Conservation (phyloP, 768 basidiomycete genomes). For the Lentinus brumalis region DNA sequence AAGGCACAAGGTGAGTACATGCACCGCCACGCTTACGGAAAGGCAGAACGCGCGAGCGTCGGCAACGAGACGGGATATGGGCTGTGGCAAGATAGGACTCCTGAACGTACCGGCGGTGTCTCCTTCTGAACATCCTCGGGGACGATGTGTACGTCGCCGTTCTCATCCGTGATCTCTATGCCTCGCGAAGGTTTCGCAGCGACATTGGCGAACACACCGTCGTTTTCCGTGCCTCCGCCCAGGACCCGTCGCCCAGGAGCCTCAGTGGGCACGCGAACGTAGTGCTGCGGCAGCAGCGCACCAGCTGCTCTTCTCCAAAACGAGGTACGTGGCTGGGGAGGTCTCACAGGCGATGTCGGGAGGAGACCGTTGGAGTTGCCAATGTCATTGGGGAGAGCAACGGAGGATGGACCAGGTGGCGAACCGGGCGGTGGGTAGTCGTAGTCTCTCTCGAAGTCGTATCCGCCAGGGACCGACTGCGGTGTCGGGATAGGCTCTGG, state of each 20-base stretch:
- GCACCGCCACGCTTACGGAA: not conserved
- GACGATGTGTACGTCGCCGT: conserved; percentile 61
- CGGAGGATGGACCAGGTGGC: conserved; percentile 60
- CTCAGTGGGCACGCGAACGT: conserved; percentile 51
- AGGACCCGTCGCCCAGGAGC: conserved; percentile 29
- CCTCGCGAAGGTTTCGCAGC: conserved; percentile 76
- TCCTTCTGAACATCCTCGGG: conserved; percentile 85
- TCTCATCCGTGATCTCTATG: conserved; percentile 46
- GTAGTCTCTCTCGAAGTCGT: conserved; percentile 82
- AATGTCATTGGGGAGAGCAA: conserved; percentile 63
- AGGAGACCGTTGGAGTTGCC: conserved; percentile 75
- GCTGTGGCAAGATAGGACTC: not conserved
- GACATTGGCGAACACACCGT: conserved; percentile 95
- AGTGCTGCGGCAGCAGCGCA: conserved; percentile 66
- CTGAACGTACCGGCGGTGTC: conserved; percentile 74
- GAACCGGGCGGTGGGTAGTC: conserved; percentile 76
- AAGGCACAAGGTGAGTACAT: not conserved
- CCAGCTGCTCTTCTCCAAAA: conserved; percentile 63
- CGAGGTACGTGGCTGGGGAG: conserved; percentile 43
- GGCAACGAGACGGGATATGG: not conserved
- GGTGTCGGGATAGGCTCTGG: conserved; percentile 23
- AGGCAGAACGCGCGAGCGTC: not conserved
- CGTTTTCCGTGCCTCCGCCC: conserved; percentile 80
- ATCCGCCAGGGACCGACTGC: conserved; percentile 43
- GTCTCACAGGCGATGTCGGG: conserved; percentile 49